These are phyloP conservation scores for Globisporangium barbulae DNA, from an alignment of 352 stramenopile genomes.

Conservation along the genomic window DNA sequence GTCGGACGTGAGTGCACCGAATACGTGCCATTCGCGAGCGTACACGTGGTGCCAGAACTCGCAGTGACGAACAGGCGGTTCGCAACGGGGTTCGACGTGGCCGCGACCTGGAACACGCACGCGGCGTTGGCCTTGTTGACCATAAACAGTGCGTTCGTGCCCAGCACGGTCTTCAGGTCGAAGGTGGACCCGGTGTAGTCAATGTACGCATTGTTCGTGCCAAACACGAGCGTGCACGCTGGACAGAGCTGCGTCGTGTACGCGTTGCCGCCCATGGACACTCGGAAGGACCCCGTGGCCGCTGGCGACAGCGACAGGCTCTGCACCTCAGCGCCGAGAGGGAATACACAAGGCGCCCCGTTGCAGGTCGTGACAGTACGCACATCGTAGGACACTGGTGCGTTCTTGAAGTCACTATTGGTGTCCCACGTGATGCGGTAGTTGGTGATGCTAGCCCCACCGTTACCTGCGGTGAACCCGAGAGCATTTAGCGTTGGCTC, in stretches of 20 bases:
- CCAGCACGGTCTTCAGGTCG: conserved; percentile 68
- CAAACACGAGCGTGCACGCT: conserved; percentile 41
- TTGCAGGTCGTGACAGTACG: conserved; percentile 47
- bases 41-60: conserved; percentile 25
- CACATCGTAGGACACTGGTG: conserved; percentile 47
- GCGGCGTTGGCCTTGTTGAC: conserved; percentile 39
- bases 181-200: conserved; percentile 49
- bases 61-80: conserved; percentile 43
- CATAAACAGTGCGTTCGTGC: conserved; percentile 69
- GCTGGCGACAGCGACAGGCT: conserved; percentile 74
- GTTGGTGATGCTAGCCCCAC: conserved; percentile 49
- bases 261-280: conserved; percentile 39
- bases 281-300: conserved; percentile 71
- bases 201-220: conserved; percentile 41
- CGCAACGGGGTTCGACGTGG: conserved; percentile 24
- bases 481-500: conserved; percentile 68
- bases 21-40: conserved; percentile 37
- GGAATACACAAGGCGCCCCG: conserved; percentile 67
- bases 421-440: conserved; percentile 70
- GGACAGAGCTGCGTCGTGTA: conserved; percentile 37
- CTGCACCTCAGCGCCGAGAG: conserved; percentile 91
- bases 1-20: conserved; percentile 50
- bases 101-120: conserved; percentile 58
- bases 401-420: conserved; percentile 31
- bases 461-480: conserved; percentile 52